Base-by-base conservation (phyloP, 2,329 filamentous ascomycete genomes). In the Aspergillus sp. region DNA sequence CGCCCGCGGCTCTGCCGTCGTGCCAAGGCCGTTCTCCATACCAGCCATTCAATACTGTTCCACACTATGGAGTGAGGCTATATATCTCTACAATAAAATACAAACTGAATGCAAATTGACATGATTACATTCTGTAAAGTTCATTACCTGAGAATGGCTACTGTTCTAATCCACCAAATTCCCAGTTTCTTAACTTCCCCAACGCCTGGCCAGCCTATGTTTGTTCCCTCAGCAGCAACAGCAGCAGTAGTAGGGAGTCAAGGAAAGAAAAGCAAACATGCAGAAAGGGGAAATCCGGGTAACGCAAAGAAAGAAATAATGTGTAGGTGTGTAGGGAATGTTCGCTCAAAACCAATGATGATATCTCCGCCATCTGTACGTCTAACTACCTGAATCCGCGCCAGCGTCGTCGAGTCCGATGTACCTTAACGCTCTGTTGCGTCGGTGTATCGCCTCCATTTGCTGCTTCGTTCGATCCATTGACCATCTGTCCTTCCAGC, bases 371-470 rank as follows among this genome's bases (percentile, higher is more conserved):
- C 15, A 11, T n/a, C 39, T 55, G 25, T 47, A 32, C 38, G 25
- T 44, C 21, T 21, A 30, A 57, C 64, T 56, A 69, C 48, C 65
- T 73, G 56, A 72, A 72, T 49, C 70, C 72, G 39, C 71, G 68
- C 68, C 66, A 70, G 50, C 73, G 71, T 59, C 68, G 65, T 54
- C 73, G 66, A 44, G 71, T 71, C 52, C 70, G 70, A 63, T 72
- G 69, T 7, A 66, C 62, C 57, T 73, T 74, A 15, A 68, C 67
- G 36, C 54, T 52, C 50, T 61, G 59, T 39, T 68, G 60, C 21
- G 51, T 57, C 11, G 61, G 61, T 15, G 48, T 27, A 19, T 60
- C 63, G 8, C 52, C 23, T 57, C 61, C 68, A 63, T 64, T 65
- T 55, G 57, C 55, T 39, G 42, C 59, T 54, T 42, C 64, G 30